Conservation (phyloP, 805 yeast genomes). For the Saturnispora diversa region DNA sequence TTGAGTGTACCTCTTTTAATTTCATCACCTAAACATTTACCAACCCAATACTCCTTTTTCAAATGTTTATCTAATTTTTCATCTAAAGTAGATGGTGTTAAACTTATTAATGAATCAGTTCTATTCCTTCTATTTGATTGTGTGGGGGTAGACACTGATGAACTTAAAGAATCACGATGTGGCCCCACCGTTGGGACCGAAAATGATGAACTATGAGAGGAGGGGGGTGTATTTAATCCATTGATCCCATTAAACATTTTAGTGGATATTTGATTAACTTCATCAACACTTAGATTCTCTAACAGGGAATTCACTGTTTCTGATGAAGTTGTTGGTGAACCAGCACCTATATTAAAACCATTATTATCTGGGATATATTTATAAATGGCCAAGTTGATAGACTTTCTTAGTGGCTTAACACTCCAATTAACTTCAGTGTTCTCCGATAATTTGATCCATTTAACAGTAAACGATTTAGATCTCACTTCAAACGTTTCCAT, state of each 20-base stretch:
- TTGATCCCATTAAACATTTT: constrained; percentile 25
- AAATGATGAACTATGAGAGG: neutral
- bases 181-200: too few species aligned
- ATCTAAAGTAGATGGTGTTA: constrained; percentile 30
- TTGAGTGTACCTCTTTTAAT: constrained; percentile 52
- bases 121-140: neutral
- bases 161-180: too few species aligned
- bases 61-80: constrained; percentile 52
- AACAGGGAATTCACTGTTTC: constrained; percentile 12
- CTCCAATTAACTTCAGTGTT: constrained; percentile 67
- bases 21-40: constrained; percentile 52
- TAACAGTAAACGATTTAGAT: constrained; percentile 78
- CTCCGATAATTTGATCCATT: constrained; percentile 80
- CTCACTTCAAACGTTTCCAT: constrained; percentile 93
- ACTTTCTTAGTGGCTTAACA: constrained; percentile 65
- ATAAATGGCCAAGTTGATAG: constrained; percentile 37
- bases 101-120: neutral
- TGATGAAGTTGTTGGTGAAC: constrained; percentile 12
- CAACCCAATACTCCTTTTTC: constrained; percentile 44
- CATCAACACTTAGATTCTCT: constrained; percentile 23
- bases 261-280: constrained; percentile 27
- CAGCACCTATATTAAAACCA: neutral
- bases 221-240: neutral
- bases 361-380: constrained; percentile 18
- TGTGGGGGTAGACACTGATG: neutral